Evolutionary conservation across 345 rosid species (phyloP).

Genomic region (Balakata baccata): DNA sequence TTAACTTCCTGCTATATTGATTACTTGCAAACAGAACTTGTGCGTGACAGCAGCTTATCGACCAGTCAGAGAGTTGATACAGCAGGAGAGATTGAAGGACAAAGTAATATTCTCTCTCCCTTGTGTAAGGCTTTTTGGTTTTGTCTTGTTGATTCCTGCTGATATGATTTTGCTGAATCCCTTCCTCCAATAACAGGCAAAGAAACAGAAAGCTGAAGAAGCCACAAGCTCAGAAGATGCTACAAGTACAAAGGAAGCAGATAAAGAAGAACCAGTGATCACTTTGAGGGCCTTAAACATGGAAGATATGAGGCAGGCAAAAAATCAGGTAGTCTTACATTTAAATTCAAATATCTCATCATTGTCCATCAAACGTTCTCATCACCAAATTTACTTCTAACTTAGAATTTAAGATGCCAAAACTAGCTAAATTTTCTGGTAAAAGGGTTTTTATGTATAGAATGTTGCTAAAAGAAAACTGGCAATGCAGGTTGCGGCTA

Average conservation of each 20-base stretch:
- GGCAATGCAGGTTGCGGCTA: conserved; percentile 69
- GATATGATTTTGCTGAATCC: conserved; percentile 1
- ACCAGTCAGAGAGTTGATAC: conserved; percentile 85
- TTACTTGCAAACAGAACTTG: conserved; percentile 61
- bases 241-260: conserved; percentile 48
- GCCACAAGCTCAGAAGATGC: conserved; percentile 50
- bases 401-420: too few species aligned
- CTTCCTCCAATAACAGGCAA: conserved; percentile 45
- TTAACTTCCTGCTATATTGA: conserved; percentile 17
- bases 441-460: background rate
- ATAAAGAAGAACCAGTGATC: conserved; percentile 49
- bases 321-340: conserved; percentile 63
- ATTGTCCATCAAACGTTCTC: too few species aligned
- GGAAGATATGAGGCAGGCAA: conserved; percentile 94
- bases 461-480: too few species aligned
- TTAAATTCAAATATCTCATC: background rate
- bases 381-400: too few species aligned
- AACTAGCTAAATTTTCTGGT: too few species aligned
- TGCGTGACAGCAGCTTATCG: conserved; percentile 95
- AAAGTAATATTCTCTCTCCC: conserved; percentile 38
- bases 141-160: background rate
- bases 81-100: conserved; percentile 75
- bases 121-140: background rate
- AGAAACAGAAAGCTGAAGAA: conserved; percentile 55
- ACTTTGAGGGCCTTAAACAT: conserved; percentile 68